These are phyloP conservation scores for Populus hybrid DNA, from an alignment of 441 rosid species.

Conservation along the genomic window DNA sequence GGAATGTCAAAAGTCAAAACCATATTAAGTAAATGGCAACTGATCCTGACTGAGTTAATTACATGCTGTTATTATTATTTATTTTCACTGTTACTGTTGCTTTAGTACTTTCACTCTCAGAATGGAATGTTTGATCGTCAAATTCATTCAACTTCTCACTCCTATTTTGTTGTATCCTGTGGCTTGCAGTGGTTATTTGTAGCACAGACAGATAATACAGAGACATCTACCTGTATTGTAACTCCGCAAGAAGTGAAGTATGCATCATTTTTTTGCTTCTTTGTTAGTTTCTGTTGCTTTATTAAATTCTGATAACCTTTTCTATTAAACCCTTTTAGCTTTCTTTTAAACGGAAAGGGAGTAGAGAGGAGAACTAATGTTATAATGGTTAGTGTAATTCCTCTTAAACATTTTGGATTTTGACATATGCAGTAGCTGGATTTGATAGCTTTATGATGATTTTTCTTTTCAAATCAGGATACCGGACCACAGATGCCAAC, in stretches of 20 bases:
- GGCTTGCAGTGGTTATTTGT: slow-evolving; percentile 68
- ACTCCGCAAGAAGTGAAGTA: slow-evolving; percentile 86
- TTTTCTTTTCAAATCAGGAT: slow-evolving; percentile 40
- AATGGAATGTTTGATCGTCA: slow-evolving; percentile 3
- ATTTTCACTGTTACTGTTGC: background rate
- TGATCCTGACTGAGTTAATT: background rate
- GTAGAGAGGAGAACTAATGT: slow-evolving; percentile 68
- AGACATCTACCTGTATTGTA: slow-evolving; percentile 73
- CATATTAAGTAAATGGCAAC: background rate
- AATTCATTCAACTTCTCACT: background rate
- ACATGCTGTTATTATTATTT: background rate
- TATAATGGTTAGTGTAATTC: slow-evolving; percentile 53
- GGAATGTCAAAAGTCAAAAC: background rate
- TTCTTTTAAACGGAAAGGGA: slow-evolving; percentile 75
- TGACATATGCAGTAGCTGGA: background rate
- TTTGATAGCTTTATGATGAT: background rate
- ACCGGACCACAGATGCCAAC: slow-evolving; percentile 84
- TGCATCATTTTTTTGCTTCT: slow-evolving; percentile 14
- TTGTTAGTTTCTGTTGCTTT: slow-evolving; percentile 15
- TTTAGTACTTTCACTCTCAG: background rate
- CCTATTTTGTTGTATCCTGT: slow-evolving; percentile 14
- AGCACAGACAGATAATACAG: slow-evolving; percentile 57
- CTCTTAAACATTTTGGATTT: background rate
- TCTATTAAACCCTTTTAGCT: slow-evolving; percentile 43
- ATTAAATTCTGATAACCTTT: slow-evolving; percentile 19